Percentiles rank a stretch among this genome's conserved stretches.
These are phyloP conservation scores for Ceraceosorus bombacis DNA, from an alignment of 1,284 basidiomycete genomes.

Conservation along the genomic window DNA sequence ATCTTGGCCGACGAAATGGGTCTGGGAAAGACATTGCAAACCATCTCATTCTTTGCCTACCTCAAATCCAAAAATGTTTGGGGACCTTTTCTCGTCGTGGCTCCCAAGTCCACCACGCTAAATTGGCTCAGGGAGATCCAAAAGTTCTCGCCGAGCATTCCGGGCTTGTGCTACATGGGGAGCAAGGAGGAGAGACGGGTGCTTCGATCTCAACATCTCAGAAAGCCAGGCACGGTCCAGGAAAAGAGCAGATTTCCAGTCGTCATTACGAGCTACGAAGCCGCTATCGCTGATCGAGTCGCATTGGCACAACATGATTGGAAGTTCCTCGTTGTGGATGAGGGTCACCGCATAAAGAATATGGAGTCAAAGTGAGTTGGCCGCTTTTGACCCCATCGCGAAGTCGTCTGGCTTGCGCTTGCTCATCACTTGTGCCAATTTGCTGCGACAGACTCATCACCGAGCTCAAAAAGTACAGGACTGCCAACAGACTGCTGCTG, in stretches of 20 bases:
- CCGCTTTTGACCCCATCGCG: neutral
- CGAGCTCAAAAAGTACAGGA: conserved; percentile 80
- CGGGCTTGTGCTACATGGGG: conserved; percentile 83
- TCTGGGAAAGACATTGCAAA: conserved; percentile 79
- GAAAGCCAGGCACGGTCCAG: conserved; percentile 18
- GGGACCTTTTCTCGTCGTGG: conserved; percentile 79
- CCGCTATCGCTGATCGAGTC: conserved; percentile 59
- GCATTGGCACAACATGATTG: conserved; percentile 32
- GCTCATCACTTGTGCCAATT: too few species aligned
- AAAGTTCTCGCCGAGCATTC: conserved; percentile 58
- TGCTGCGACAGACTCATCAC: conserved; percentile 57
- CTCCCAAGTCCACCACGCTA: conserved; percentile 80
- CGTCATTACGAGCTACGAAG: conserved; percentile 85
- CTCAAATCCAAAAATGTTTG: conserved; percentile 67
- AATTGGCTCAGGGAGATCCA: conserved; percentile 85
- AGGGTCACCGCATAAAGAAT: conserved; percentile 90
- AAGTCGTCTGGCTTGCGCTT: too few species aligned
- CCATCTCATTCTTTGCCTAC: conserved; percentile 83
- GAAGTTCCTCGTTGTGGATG: conserved; percentile 90
- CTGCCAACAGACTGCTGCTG: conserved; percentile 79
- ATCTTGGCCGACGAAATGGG: conserved; percentile 91
- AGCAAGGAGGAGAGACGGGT: conserved; percentile 66
- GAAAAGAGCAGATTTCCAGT: conserved; percentile 49
- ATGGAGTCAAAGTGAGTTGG: conserved; percentile 62
- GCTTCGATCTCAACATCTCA: conserved; percentile 53